Percentiles rank a stretch among this genome's conserved stretches.
These are phyloP conservation scores for Lepidopterella palustris DNA, from an alignment of 495 filamentous ascomycete species.

Conservation along the genomic window DNA sequence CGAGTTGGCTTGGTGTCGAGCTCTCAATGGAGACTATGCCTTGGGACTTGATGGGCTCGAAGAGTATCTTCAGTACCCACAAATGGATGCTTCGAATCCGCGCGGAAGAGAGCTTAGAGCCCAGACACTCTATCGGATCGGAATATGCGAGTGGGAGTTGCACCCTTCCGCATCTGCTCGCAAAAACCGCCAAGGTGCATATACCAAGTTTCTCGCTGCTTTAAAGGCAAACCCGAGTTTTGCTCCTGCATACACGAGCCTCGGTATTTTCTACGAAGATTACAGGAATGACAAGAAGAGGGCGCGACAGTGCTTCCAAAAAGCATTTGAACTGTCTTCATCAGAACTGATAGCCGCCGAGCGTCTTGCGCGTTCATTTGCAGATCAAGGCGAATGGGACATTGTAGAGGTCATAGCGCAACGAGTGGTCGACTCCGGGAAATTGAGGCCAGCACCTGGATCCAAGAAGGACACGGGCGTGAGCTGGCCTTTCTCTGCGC, in stretches of 20 bases:
- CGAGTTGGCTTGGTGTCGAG: conserved; percentile 85
- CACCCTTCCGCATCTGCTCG: conserved; percentile 63
- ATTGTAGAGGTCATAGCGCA: conserved; percentile 88
- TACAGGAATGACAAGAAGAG: conserved; percentile 79
- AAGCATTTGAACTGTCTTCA: conserved; percentile 88
- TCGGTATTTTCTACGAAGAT: conserved; percentile 93
- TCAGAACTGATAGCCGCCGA: conserved; percentile 85
- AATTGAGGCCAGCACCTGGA: conserved; percentile 78
- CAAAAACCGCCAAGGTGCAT: conserved; percentile 70
- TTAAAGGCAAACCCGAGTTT: conserved; percentile 83
- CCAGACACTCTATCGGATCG: conserved; percentile 80
- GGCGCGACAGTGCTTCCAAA: conserved; percentile 87
- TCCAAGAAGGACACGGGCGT: conserved; percentile 82
- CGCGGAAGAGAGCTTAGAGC: conserved; percentile 66
- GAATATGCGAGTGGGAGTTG: conserved; percentile 80
- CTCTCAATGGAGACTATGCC: conserved; percentile 67
- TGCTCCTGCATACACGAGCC: conserved; percentile 85
- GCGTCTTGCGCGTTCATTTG: conserved; percentile 74
- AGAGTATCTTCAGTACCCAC: conserved; percentile 49
- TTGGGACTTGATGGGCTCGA: conserved; percentile 62
- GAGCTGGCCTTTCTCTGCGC: conserved; percentile 94
- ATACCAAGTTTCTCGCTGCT: conserved; percentile 73
- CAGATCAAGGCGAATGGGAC: conserved; percentile 89
- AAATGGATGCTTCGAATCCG: conserved; percentile 47
- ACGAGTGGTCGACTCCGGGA: conserved; percentile 87